Evolutionary conservation across 306 rosid genomes (phyloP), one percentile per base, ranked within the genome.

Genomic region (Rosa rugosa): DNA sequence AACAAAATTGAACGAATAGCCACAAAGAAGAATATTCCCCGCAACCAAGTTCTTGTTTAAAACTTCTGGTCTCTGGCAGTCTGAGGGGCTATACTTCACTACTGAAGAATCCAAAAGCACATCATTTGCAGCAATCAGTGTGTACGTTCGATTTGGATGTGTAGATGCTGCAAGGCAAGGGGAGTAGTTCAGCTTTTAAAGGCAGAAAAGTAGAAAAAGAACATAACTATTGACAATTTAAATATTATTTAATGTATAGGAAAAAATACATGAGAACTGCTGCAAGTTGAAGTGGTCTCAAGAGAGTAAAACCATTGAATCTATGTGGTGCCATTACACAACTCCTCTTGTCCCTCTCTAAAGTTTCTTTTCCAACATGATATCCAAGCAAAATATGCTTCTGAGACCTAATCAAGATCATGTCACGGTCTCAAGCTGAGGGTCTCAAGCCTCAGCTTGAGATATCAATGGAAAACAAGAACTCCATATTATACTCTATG

Each of bases 11-110:
- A 91, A 96, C 74, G 99, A 96, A 88, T 96, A 96, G 81, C 99
- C 99, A 87, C 99, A 96, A 9, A 96, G 96, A 86, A 96, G 96
- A 85, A 96, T 91, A 75, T 91, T 96, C 44, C 99, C 99, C 89
- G 90, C 86, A 78, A 96, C 89, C 88, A 93, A 86, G 38, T 88
- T 87, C 88, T 96, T 93, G 84, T 93, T 96, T 72, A 96, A 83
- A 85, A 93, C 86, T 75, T 96, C 99, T 72, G 97, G 94, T 80
- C 80, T 90, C 86, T 96, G 99, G 87, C 99, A 96, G 82, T 96
- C 99, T 0, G 98, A 89, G 78, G 97, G 93, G 84, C 91, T 96
- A 89, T 84, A 89, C 87, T 81, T 96, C 88, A 57, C 80, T 51
- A 87, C 91, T 31, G 99, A 96, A 80, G 97, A 93, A 91, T 96